Base-by-base conservation (phyloP, 768 basidiomycete species). In the Roridomyces roridus region DNA sequence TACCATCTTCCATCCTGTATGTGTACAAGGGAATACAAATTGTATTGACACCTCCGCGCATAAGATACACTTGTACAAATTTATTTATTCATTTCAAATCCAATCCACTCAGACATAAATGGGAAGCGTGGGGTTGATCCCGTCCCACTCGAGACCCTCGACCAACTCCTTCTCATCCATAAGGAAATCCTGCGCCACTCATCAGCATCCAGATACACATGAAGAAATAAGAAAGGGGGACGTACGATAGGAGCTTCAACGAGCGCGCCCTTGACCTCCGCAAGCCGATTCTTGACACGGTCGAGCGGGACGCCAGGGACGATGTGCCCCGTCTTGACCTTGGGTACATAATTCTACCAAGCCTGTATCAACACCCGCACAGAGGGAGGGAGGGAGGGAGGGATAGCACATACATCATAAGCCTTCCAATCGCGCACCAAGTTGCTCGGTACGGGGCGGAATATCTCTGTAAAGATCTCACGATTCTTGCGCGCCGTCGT, bases 371-470 rank as follows among this genome's bases (percentile, higher is more conserved):
- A 31, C 43, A n/a, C 28, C 43, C 45, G 31, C 45, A 35, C 26
- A 23, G 41, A 26, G 50, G 29, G 28, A 43, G 21, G 23, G 49
- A 5, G 20, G 58, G 21, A 25, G 62, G 42, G 47, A 36, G 26
- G 25, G 20, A 52, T 52, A n/a, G n/a, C n/a, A 71, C 84, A 25
- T 63, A 90, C 91, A 47, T 89, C 86, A 68, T 95, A 96, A 5
- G 85, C 83, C 9, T 81, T 74, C 93, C 92, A 95, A 52, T 80
- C 80, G 59, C 87, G 80, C 46, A 96, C 89, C 24, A 89, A 72
- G 72, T 97, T 94, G 12, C 86, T 89, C 4, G 94, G 94, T 15
- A 93, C 85, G n/a, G 91, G 87, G 36, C 86, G 81, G 80, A 96
- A 97, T 26, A 95, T 65, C 73, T 93, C 91, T 5, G 89, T 87